phyloP scores from a whole-genome alignment of 495 filamentous ascomycete genomes.

The Penicillium chermesinum region DNA sequence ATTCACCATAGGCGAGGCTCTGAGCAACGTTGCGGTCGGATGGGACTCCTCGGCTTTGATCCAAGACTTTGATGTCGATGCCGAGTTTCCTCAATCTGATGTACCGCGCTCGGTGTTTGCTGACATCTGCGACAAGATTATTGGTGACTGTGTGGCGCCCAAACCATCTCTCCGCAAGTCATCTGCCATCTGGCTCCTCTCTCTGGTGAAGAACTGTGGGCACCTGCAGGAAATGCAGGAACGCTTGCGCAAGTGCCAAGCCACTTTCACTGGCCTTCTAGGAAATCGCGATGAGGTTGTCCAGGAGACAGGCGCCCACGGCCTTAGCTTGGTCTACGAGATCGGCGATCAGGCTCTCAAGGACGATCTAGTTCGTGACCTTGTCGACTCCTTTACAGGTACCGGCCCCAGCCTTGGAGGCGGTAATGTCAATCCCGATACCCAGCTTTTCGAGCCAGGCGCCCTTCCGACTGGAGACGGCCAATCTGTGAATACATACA shows the following conservation, averaged over 20 bases:
- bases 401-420: conserved; percentile 59
- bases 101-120: conserved; percentile 46
- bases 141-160: conserved; percentile 68
- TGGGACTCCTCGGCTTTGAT: conserved; percentile 67
- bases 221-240: conserved; percentile 64
- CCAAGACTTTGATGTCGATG: conserved; percentile 59
- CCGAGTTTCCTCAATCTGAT: conserved; percentile 33
- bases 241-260: conserved; percentile 72
- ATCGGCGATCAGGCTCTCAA: conserved; percentile 76
- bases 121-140: conserved; percentile 58
- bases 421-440: conserved; percentile 78
- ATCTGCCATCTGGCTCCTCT: conserved; percentile 88
- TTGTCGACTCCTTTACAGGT: conserved; percentile 83
- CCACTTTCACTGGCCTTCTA: conserved; percentile 80
- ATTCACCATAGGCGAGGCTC: conserved; percentile 82
- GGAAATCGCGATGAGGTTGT: conserved; percentile 86
- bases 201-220: conserved; percentile 86
- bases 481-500: conserved; percentile 86
- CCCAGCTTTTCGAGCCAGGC: conserved; percentile 90
- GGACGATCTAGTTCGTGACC: conserved; percentile 75
- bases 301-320: conserved; percentile 89
- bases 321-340: conserved; percentile 85
- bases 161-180: conserved; percentile 86
- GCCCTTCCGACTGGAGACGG: conserved; percentile 87
- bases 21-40: conserved; percentile 67